Evolutionary conservation across 768 basidiomycete genomes (phyloP), one percentile per base, ranked within the genome.

Genomic region (Butyriboletus loyo): DNA sequence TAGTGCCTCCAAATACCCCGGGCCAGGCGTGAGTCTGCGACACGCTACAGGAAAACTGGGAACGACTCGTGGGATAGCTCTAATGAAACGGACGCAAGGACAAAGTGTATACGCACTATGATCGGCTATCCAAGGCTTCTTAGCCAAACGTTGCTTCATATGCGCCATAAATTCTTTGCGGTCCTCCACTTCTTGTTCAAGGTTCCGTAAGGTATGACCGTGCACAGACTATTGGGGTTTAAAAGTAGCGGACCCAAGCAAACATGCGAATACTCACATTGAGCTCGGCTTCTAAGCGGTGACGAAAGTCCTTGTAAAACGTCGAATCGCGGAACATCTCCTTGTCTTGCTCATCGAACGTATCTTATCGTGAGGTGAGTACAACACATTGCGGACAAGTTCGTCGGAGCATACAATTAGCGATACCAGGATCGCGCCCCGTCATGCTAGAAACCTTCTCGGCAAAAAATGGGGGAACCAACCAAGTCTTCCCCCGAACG

Each of bases 1-100:
- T 2, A 87, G 67, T 0, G 85, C 81, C 57, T 86, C 83, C 30
- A 87, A 74, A 61, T 84, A 87, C 7, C 85, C 84, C 10, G 82
- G 82, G 0, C 84, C 85, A 2, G 84, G 83, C 0, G 86, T 87
- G 43, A 86, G 66, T n/a, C 85, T 74, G 25, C 84, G 74, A 66
- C 84, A 87, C 5, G 71, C 75, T 15, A 84, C 77, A 6, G 77
- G 70, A 57, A 85, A 86, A 41, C 78, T 70, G 13, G 85, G 83
- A 24, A 84, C 72, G n/a, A 85, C 56, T 57, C n/a, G 40, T 22
- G 22, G 34, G 2, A 50, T 5, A 24, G 38, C 17, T 51, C 14
- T 10, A 28, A 24, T 46, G 30, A 32, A 41, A 28, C 19, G 4
- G 15, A n/a, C 14, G 8, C 3, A 1, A 11, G n/a, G 24, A 35